Conservation (phyloP, 805 yeast species). For the Starmerella kuoi region DNA sequence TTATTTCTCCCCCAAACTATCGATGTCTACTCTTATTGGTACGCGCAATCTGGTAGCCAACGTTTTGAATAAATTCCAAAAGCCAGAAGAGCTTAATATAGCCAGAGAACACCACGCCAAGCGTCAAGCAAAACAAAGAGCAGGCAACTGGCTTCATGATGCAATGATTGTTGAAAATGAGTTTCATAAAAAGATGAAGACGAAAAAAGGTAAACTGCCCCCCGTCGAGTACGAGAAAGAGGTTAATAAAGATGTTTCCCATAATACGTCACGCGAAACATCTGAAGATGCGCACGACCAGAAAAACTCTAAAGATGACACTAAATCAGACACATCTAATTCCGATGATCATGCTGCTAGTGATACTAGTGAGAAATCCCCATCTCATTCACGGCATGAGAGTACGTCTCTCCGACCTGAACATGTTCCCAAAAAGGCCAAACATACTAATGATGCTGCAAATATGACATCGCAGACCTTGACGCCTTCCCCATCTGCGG, state of each 20-base stretch:
- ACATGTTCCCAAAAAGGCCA: background rate
- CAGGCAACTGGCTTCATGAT: slow-evolving; percentile 51
- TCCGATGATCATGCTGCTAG: background rate
- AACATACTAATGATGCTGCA: background rate
- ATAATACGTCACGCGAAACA: background rate
- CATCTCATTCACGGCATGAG: too few species aligned
- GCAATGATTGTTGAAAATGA: slow-evolving; percentile 46
- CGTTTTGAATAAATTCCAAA: slow-evolving; percentile 34
- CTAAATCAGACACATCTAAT: background rate
- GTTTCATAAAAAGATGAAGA: slow-evolving; percentile 45
- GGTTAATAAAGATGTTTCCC: background rate
- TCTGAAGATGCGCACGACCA: background rate
- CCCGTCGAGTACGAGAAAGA: slow-evolving; percentile 5
- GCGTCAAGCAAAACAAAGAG: slow-evolving; percentile 48
- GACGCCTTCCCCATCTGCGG: background rate
- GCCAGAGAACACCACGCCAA: slow-evolving; percentile 19
- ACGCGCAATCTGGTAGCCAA: slow-evolving; percentile 35
- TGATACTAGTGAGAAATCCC: too few species aligned
- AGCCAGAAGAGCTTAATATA: slow-evolving; percentile 8
- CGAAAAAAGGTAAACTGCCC: slow-evolving; percentile 9
- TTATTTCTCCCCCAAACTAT: slow-evolving; percentile 34
- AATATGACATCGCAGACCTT: background rate
- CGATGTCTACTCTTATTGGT: slow-evolving; percentile 42
- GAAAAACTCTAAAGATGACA: background rate
- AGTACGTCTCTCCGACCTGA: background rate